Percentiles rank a stretch among this genome's conserved stretches.
phyloP scores from a whole-genome alignment of 148 eudicot species.

The Limonium bicolor region DNA sequence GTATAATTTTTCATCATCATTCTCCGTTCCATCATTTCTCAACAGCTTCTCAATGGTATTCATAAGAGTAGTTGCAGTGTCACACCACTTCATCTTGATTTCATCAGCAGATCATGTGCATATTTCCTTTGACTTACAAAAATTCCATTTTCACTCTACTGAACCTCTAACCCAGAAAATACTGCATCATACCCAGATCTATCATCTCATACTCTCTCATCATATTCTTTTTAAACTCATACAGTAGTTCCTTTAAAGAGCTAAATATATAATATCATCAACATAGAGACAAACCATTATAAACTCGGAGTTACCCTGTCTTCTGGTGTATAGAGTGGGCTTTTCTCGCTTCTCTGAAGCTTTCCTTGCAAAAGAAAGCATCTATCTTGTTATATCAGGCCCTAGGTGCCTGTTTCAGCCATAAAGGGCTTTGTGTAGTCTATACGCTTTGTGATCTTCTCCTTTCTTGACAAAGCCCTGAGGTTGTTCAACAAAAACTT shows the following conservation, averaged over 20 bases:
- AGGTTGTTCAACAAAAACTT: too few relatives aligned
- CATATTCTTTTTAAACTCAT: too few relatives aligned
- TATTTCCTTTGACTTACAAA: not conserved
- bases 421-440: too few relatives aligned
- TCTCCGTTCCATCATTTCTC: not conserved
- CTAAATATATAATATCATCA: not conserved
- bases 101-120: not conserved
- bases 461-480: too few relatives aligned
- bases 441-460: too few relatives aligned
- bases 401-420: too few relatives aligned
- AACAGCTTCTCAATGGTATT: not conserved
- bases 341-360: not conserved
- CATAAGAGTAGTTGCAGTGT: not conserved
- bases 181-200: not conserved
- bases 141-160: not conserved
- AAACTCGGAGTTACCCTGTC: not conserved
- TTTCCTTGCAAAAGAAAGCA: too few relatives aligned
- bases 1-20: not conserved
- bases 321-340: constrained; percentile 1
- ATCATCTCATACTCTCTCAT: too few relatives aligned
- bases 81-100: not conserved
- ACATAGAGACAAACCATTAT: not conserved
- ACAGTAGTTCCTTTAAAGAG: not conserved
- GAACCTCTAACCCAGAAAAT: not conserved
- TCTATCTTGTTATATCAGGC: too few relatives aligned